Base-by-base conservation (phyloP, 2,329 filamentous ascomycete genomes). In the Fusarium acutatum region DNA sequence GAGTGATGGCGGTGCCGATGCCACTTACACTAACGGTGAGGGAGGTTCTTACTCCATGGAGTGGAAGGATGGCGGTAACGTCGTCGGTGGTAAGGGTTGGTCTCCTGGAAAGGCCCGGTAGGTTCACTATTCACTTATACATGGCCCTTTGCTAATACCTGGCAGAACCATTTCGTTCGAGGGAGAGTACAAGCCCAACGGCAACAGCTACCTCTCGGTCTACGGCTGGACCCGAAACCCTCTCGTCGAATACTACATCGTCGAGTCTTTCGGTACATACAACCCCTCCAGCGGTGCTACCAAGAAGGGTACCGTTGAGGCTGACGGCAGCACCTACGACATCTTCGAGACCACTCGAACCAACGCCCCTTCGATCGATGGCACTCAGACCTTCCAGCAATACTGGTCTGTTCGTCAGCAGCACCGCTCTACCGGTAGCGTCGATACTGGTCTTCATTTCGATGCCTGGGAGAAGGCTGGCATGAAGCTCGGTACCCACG, bases 391-490 rank as follows among this genome's bases (percentile, higher is more conserved):
- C 53, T 88, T 88, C 78, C 80, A 85, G 78, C 87, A 88, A 80
- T 88, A 84, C 81, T 88, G 85, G 86, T 86, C 84, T 24, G 84
- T 89, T 37, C 84, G 87, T 62, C 80, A 82, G 65, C 80, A 72
- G 50, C 88, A 89, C 83, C 83, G 87, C 53, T 82, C 82, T 24
- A 81, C 83, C 44, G 88, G 88, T 8, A 86, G 84, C 18, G 84
- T 90, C 60, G 86, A 83, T 26, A 82, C 83, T 7, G 81, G 79
- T 30, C 85, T 83, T 67, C 87, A 89, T 79, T 89, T 90, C 72
- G 82, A 86, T 69, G 87, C 87, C 10, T 90, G 88, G 88, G 78
- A 79, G 28, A 81, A 82, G 57, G 75, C 79, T n/a, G 87, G 88
- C 11, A 78, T 88, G 80, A 82, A 80, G 37, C 76, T 89, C 17